Base-by-base conservation (phyloP, 2,329 filamentous ascomycete species). In the Aspergillus fijiensis region DNA sequence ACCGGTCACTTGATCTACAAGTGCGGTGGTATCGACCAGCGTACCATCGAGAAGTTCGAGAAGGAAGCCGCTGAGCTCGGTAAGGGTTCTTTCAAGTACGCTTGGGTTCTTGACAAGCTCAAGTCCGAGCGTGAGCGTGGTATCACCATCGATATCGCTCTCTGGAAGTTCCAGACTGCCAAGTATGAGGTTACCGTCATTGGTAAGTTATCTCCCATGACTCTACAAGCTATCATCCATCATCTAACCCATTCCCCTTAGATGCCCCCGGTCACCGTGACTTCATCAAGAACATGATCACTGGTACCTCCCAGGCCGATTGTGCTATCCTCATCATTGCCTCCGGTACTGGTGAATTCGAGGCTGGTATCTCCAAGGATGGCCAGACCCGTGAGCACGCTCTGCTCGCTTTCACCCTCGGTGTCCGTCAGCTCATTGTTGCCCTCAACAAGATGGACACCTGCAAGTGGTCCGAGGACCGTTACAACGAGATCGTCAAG, bases 261-360 rank as follows among this genome's bases (percentile, higher is more conserved):
- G 91, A 99, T 79, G 95, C 95, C 82, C 95, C 95, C 78, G 95
- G 95, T 85, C 95, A 99, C 85, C 94, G 95, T 95, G 95, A 99
- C 81, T 99, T 98, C 89, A 98, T 99, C 92, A 99, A 99, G 94
- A 99, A 98, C 93, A 99, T 99, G 95, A 99, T 99, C 84, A 98
- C 95, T 90, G 95, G 95, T 93, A 98, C 95, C 80, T 99, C 95
- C 83, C 95, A 98, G 90, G 95, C 95, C 76, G 95, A 99, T 81
- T 98, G 95, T 85, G 95, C 95, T 79, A 92, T 99, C 82, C 93
- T 99, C 87, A 98, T 99, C 86, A 99, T 99, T 84, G 95, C 94
- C 77, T 92, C 95, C 79, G 95, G 95, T 87, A 96, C 92, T 92
- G 95, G 95, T 97, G 95, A 99, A 89, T 99, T 99, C 89, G 95